phyloP scores from a whole-genome alignment of 179 eudicot species.

The Monotropa hypopitys region DNA sequence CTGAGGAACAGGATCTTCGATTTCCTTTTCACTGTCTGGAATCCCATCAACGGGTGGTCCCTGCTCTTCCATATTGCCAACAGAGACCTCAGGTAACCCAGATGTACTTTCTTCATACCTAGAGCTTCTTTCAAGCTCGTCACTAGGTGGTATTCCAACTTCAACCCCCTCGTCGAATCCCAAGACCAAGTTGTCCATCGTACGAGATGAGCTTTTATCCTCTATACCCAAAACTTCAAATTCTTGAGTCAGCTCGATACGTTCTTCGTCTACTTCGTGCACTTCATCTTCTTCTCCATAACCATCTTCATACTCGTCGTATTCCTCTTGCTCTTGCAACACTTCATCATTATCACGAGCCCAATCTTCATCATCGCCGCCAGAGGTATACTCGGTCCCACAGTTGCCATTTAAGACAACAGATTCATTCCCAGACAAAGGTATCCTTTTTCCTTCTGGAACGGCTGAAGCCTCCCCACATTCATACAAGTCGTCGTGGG shows the following conservation, averaged over 20 bases:
- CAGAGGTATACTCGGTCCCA: slow-evolving; percentile 29
- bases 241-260: slow-evolving; percentile 40
- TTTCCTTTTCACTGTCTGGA: slow-evolving; percentile 19
- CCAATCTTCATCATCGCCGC: slow-evolving; percentile 93
- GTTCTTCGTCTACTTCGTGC: slow-evolving; percentile 53
- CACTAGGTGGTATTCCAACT: slow-evolving; percentile 55
- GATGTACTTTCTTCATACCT: slow-evolving; percentile 25
- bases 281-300: slow-evolving; percentile 77
- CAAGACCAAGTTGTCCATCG: slow-evolving; percentile 56
- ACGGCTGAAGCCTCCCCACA: slow-evolving; percentile 42
- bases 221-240: slow-evolving; percentile 52
- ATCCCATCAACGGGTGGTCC: slow-evolving; percentile 25
- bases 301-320: slow-evolving; percentile 75
- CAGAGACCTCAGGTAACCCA: slow-evolving; percentile 27
- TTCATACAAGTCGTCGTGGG: slow-evolving; percentile 89
- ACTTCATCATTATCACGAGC: slow-evolving; percentile 42
- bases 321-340: slow-evolving; percentile 75
- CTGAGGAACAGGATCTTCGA: slow-evolving; percentile 23
- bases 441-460: slow-evolving; percentile 30
- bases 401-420: slow-evolving; percentile 18
- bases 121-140: slow-evolving; percentile 47
- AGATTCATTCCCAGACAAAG: slow-evolving; percentile 30
- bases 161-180: slow-evolving; percentile 97
- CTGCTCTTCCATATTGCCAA: slow-evolving; percentile 16
- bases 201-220: slow-evolving; percentile 30